Conservation (phyloP, 495 filamentous ascomycete species). For the Darksidea phi region DNA sequence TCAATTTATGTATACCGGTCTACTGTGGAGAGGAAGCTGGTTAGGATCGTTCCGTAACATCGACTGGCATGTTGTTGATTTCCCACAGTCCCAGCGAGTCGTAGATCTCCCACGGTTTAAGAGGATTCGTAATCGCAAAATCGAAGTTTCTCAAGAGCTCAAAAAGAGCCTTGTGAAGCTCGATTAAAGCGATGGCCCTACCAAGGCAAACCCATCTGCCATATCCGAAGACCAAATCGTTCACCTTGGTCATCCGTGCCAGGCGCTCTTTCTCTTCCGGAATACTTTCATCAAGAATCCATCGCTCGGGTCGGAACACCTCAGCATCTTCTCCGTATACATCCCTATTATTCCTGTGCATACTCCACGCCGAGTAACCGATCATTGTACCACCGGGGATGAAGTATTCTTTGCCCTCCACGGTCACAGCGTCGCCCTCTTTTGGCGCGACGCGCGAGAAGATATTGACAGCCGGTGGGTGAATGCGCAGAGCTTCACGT, state of each 20-base stretch:
- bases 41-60: conserved; percentile 28
- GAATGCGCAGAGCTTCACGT: conserved; percentile 30
- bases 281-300: conserved; percentile 26
- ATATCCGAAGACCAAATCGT: conserved; percentile 33
- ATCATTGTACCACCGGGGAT: conserved; percentile 33
- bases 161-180: conserved; percentile 32
- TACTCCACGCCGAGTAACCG: conserved; percentile 40
- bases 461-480: conserved; percentile 31
- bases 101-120: conserved; percentile 44
- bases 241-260: conserved; percentile 24
- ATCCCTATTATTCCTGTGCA: conserved; percentile 32
- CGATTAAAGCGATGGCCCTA: conserved; percentile 27
- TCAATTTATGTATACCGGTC: too few species aligned
- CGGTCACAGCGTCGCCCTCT: conserved; percentile 39
- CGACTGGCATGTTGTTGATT: conserved; percentile 30
- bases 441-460: conserved; percentile 26
- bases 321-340: conserved; percentile 41
- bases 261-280: conserved; percentile 25
- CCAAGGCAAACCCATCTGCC: conserved; percentile 33
- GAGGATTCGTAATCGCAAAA: conserved; percentile 52
- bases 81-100: conserved; percentile 25
- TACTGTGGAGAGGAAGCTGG: neutral
- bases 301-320: conserved; percentile 33
- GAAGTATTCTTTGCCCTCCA: conserved; percentile 39
- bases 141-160: conserved; percentile 55